Percentiles rank a stretch among this genome's conserved stretches.
Evolutionary conservation across 106 monocot genomes (phyloP).

Genomic region (Dioscorea zingiberensis): DNA sequence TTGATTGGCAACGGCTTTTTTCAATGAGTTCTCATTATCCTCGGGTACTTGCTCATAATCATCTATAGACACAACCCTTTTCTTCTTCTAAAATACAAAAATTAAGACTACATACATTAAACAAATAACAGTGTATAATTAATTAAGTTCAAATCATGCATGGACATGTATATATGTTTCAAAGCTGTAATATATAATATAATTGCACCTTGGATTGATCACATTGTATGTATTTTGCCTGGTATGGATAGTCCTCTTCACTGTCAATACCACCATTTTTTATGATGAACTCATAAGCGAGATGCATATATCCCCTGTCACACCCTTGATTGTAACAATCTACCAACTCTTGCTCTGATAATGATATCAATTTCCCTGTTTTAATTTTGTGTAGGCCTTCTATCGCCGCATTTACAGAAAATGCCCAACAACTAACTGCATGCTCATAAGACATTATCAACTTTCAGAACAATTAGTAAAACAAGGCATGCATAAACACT

Average conservation of each 20-base stretch:
- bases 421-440: slow-evolving; percentile 84
- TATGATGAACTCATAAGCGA: slow-evolving; percentile 71
- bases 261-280: slow-evolving; percentile 32
- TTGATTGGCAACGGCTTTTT: slow-evolving; percentile 54
- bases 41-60: slow-evolving; percentile 35
- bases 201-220: slow-evolving; percentile 22
- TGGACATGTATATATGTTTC: no score
- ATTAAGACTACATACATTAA: not conserved
- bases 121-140: no score
- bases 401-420: slow-evolving; percentile 56
- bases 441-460: no score
- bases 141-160: no score
- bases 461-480: no score
- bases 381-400: slow-evolving; percentile 20
- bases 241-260: slow-evolving; percentile 55
- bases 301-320: slow-evolving; percentile 74
- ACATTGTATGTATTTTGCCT: slow-evolving; percentile 20
- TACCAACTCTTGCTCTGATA: slow-evolving; percentile 81
- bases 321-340: slow-evolving; percentile 80
- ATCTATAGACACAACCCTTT: slow-evolving; percentile 42
- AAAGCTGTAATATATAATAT: no score
- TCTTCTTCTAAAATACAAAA: slow-evolving; percentile 25
- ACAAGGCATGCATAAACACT: no score
- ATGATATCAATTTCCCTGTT: slow-evolving; percentile 43
- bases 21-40: slow-evolving; percentile 30